A percentile compares a stretch with the other conserved stretches of the same genome.
These are phyloP conservation scores for Xylaria castorea DNA, from an alignment of 495 filamentous ascomycete species.

Conservation along the genomic window DNA sequence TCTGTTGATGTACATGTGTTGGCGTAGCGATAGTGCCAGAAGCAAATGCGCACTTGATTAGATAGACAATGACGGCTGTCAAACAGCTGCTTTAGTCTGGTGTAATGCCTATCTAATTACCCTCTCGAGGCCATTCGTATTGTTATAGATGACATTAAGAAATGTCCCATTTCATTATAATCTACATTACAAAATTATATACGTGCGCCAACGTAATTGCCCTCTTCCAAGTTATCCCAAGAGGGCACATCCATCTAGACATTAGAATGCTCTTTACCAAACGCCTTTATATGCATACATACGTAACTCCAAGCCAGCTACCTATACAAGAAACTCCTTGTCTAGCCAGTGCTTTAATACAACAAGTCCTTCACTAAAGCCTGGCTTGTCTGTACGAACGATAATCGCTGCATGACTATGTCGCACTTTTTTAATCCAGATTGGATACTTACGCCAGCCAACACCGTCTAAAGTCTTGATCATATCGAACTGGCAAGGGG, in stretches of 20 bases:
- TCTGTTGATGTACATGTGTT: background rate
- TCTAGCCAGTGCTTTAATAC: conserved; percentile 85
- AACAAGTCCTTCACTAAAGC: conserved; percentile 75
- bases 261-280: background rate
- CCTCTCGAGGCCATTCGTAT: too few relatives aligned
- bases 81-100: background rate
- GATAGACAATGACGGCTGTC: background rate
- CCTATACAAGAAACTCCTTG: conserved; percentile 71
- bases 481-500: conserved; percentile 81
- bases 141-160: background rate
- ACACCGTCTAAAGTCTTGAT: conserved; percentile 77
- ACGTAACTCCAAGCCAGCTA: background rate
- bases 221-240: background rate
- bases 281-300: conserved; percentile 7
- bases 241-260: background rate
- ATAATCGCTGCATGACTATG: conserved; percentile 94
- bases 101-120: background rate
- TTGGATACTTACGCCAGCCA: conserved; percentile 80
- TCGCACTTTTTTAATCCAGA: conserved; percentile 80
- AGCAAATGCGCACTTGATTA: background rate
- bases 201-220: background rate
- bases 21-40: background rate
- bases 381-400: conserved; percentile 66
- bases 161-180: background rate
- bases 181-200: background rate